A percentile compares a stretch with the other conserved stretches of the same genome.
Evolutionary conservation across 2,329 filamentous ascomycete species (phyloP).

Genomic region (Colletotrichum spaethianum): DNA sequence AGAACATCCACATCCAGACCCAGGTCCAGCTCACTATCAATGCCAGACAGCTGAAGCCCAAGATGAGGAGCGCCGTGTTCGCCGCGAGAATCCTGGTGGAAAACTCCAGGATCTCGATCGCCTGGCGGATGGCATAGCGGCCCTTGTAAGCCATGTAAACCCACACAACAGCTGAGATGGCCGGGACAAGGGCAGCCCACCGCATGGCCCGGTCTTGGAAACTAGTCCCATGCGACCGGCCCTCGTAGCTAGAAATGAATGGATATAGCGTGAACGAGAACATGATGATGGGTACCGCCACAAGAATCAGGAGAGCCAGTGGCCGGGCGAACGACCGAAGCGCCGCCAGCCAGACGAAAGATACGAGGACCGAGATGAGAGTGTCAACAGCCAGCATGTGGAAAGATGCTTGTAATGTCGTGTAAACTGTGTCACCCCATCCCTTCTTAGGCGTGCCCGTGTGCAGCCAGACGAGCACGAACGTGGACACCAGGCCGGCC

Average conservation of each 20-base stretch:
- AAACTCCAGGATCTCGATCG: conserved; percentile 92
- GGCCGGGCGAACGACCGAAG: conserved; percentile 89
- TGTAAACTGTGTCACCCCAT: conserved; percentile 95
- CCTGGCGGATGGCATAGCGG: conserved; percentile 84
- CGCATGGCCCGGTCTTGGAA: conserved; percentile 93
- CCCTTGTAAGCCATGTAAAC: conserved; percentile 86
- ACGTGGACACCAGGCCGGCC: conserved; percentile 88
- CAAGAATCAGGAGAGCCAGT: conserved; percentile 84
- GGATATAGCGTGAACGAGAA: conserved; percentile 93
- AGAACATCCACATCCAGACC: conserved; percentile 98
- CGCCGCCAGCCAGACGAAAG: conserved; percentile 90
- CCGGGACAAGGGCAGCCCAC: conserved; percentile 85
- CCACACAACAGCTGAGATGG: conserved; percentile 82
- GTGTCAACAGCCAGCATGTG: conserved; percentile 93
- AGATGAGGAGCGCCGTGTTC: conserved; percentile 84
- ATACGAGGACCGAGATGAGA: conserved; percentile 88
- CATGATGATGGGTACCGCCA: conserved; percentile 88
- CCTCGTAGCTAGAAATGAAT: conserved; percentile 90
- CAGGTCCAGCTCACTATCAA: conserved; percentile 91
- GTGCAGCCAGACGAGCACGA: conserved; percentile 90
- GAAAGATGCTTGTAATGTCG: conserved; percentile 87
- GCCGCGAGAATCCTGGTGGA: conserved; percentile 88
- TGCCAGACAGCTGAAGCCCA: conserved; percentile 85
- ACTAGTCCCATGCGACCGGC: conserved; percentile 78
- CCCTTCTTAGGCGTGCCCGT: conserved; percentile 83